Evolutionary conservation across 257 asterid species (phyloP).

Genomic region (Ilex asprella): DNA sequence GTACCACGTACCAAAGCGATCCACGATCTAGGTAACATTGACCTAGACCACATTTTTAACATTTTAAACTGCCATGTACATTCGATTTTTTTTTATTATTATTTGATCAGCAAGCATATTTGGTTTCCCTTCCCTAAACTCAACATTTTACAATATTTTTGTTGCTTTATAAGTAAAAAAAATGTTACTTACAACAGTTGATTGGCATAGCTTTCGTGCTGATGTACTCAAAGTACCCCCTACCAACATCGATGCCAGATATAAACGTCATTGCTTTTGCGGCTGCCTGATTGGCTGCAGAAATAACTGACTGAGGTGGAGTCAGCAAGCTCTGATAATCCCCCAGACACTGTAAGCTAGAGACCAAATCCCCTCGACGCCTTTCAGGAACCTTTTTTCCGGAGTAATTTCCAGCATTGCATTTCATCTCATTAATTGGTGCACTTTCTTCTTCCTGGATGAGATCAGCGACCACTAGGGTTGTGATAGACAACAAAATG

Average conservation of each 20-base stretch:
- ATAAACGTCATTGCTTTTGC: conserved; percentile 72
- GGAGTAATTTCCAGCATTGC: conserved; percentile 1
- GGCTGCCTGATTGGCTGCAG: conserved; percentile 91
- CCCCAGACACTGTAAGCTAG: conserved; percentile 63
- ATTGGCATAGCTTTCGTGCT: conserved; percentile 64
- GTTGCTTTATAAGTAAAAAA: too few relatives aligned
- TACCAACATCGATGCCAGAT: conserved; percentile 52
- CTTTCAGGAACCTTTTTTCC: conserved; percentile 32
- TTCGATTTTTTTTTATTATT: too few relatives aligned
- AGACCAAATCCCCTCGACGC: conserved; percentile 57
- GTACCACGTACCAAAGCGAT: too few relatives aligned
- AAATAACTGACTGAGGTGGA: conserved; percentile 65
- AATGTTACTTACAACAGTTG: conserved; percentile 59
- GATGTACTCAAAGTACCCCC: conserved; percentile 55
- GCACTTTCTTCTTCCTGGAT: conserved; percentile 75
- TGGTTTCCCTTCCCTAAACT: too few relatives aligned
- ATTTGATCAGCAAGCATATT: too few relatives aligned
- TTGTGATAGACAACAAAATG: conserved; percentile 74
- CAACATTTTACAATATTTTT: too few relatives aligned
- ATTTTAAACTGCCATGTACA: too few relatives aligned
- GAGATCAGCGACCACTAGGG: conserved; percentile 85
- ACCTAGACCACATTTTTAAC: too few relatives aligned
- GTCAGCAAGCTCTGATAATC: conserved; percentile 72
- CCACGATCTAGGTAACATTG: too few relatives aligned
- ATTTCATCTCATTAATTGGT: conserved; percentile 26